Evolutionary conservation across 2,329 filamentous ascomycete genomes (phyloP).

Genomic region (Mycosphaerella arachidis): DNA sequence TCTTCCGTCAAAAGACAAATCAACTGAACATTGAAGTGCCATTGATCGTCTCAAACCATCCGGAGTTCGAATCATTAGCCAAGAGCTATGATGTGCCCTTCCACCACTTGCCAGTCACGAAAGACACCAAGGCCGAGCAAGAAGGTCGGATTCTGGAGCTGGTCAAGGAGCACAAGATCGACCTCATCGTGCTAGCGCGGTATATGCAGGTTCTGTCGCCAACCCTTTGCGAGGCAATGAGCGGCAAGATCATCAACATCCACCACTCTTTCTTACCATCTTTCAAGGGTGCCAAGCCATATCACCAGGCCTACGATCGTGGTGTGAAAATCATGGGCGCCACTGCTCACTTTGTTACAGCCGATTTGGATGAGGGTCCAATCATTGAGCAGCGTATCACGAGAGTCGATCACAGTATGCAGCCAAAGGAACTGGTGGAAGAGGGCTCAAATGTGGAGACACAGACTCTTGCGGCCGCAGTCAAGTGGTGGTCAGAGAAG

Average conservation of each 20-base stretch:
- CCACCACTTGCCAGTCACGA: constrained; percentile 73
- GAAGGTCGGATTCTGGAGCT: constrained; percentile 68
- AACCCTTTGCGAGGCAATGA: constrained; percentile 70
- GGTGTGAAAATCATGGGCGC: constrained; percentile 87
- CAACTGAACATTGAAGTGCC: constrained; percentile 73
- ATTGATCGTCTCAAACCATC: constrained; percentile 76
- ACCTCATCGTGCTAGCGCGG: constrained; percentile 74
- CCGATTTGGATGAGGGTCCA: constrained; percentile 77
- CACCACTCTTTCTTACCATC: constrained; percentile 81
- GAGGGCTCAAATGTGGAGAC: constrained; percentile 82
- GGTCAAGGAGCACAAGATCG: constrained; percentile 63
- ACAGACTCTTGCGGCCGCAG: constrained; percentile 73
- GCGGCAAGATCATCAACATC: constrained; percentile 85
- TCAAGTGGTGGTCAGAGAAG: constrained; percentile 78
- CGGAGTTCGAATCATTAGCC: constrained; percentile 66
- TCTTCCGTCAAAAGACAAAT: constrained; percentile 71
- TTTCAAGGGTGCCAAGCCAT: constrained; percentile 85
- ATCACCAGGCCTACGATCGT: constrained; percentile 80
- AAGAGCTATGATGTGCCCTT: constrained; percentile 72
- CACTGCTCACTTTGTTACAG: constrained; percentile 81
- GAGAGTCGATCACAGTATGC: constrained; percentile 71
- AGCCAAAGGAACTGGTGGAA: constrained; percentile 69
- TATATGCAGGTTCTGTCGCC: constrained; percentile 87
- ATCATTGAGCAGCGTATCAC: constrained; percentile 83
- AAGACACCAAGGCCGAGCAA: constrained; percentile 71